These are phyloP conservation scores for Talaromyces ruber DNA, from an alignment of 495 filamentous ascomycete species.

Conservation along the genomic window DNA sequence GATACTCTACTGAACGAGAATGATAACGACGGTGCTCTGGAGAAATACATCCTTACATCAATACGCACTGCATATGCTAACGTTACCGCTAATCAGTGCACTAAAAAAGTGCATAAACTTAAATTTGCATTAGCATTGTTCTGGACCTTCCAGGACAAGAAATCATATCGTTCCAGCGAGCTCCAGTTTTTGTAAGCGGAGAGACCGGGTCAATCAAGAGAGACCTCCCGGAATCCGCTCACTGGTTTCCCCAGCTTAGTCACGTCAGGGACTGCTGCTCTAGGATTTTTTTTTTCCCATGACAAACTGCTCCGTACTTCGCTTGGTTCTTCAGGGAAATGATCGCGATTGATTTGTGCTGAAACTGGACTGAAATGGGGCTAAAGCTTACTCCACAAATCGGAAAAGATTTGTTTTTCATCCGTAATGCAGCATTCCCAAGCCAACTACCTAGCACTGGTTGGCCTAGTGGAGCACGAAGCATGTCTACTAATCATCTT, in stretches of 20 bases:
- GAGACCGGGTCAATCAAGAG: neutral
- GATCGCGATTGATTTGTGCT: neutral
- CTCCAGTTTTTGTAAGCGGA: neutral
- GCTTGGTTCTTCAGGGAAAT: neutral
- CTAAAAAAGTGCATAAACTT: neutral
- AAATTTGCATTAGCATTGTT: neutral
- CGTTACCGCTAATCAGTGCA: neutral
- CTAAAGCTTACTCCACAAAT: neutral
- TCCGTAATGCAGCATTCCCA: neutral
- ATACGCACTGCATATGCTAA: neutral
- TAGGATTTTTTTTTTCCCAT: neutral
- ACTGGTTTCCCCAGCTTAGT: neutral
- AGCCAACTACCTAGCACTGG: too few relatives aligned
- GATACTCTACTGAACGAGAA: neutral
- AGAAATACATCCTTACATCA: neutral
- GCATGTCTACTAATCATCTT: neutral
- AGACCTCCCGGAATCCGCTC: neutral
- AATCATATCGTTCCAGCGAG: neutral
- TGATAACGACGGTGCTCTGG: neutral
- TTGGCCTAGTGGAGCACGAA: neutral
- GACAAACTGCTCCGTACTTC: neutral
- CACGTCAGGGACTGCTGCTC: neutral
- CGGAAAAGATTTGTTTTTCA: neutral
- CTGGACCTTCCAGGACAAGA: neutral
- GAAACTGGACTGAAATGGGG: neutral